phyloP scores from a whole-genome alignment of 1,284 basidiomycete genomes.

The Ganoderma resinaceum region DNA sequence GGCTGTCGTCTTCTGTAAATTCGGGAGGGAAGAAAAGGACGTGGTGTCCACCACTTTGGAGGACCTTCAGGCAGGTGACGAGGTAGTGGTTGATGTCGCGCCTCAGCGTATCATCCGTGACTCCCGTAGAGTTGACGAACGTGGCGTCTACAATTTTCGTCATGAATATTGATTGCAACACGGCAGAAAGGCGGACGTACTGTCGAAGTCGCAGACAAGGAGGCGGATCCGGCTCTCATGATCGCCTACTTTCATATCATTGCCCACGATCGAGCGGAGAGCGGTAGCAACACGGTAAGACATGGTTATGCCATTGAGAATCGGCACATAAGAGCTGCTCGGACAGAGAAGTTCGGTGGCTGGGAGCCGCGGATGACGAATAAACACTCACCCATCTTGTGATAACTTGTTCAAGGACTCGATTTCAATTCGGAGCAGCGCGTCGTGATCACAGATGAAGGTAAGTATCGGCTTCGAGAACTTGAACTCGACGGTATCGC shows the following conservation, averaged over 20 bases:
- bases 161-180: not conserved
- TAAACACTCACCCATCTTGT: not conserved
- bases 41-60: conserved; percentile 40
- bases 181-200: conserved; percentile 12
- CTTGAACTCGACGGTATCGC: conserved; percentile 20
- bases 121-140: conserved; percentile 8
- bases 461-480: conserved; percentile 33
- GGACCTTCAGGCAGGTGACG: conserved; percentile 31
- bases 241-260: conserved; percentile 33
- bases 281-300: conserved; percentile 33
- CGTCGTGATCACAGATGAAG: conserved; percentile 41
- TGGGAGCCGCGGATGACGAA: not conserved
- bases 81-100: conserved; percentile 29
- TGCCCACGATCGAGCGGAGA: conserved; percentile 25
- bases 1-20: conserved; percentile 36
- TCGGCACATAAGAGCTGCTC: too few species aligned
- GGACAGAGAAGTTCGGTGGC: conserved; percentile 7
- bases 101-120: not conserved
- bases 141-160: conserved; percentile 10
- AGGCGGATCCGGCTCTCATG: conserved; percentile 35
- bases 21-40: conserved; percentile 41
- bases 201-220: conserved; percentile 30
- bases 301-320: too few species aligned
- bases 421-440: conserved; percentile 31
- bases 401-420: not conserved